These are phyloP conservation scores for Nymphaea thermarum DNA, from an alignment of 164 flowering plant species.

Conservation along the genomic window DNA sequence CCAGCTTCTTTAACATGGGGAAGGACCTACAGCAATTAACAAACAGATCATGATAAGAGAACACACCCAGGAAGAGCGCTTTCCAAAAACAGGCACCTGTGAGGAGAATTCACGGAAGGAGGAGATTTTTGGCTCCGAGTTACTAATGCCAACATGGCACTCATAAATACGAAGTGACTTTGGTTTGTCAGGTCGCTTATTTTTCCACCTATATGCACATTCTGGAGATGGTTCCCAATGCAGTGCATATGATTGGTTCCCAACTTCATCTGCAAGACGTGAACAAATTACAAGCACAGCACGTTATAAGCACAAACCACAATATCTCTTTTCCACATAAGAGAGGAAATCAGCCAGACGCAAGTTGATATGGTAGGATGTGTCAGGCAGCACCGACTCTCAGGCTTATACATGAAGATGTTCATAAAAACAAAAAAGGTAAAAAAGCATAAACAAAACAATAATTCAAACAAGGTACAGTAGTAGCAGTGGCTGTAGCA, in stretches of 20 bases:
- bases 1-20: constrained; percentile 81
- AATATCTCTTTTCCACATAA: background rate
- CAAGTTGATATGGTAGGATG: background rate
- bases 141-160: constrained; percentile 94
- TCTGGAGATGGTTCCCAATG: constrained; percentile 98
- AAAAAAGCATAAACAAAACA: too few species aligned
- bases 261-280: constrained; percentile 42
- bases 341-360: background rate
- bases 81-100: constrained; percentile 20
- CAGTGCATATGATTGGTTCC: constrained; percentile 67
- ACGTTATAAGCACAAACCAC: background rate
- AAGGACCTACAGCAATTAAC: constrained; percentile 40
- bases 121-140: constrained; percentile 59
- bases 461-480: background rate
- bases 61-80: background rate
- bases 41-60: constrained; percentile 7
- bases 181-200: constrained; percentile 48
- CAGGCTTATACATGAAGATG: background rate
- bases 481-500: background rate
- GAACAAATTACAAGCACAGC: constrained; percentile 1
- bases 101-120: constrained; percentile 65
- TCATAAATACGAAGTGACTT: constrained; percentile 89
- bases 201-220: constrained; percentile 56
- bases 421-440: background rate
- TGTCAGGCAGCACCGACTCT: background rate